Evolutionary conservation across 306 rosid genomes (phyloP).

Genomic region (Alnus glutinosa): DNA sequence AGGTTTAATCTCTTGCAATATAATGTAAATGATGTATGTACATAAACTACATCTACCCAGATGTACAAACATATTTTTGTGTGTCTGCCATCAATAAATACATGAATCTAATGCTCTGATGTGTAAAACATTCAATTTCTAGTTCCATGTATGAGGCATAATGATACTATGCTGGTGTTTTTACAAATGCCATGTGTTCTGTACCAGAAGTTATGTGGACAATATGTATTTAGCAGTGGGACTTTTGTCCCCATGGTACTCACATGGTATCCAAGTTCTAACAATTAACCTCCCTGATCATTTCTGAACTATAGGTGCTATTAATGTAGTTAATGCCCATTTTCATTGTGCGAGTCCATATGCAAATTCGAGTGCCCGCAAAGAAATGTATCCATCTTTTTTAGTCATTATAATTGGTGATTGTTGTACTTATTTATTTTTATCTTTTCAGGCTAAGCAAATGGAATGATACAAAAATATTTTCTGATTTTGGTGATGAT

Average conservation of each 20-base stretch:
- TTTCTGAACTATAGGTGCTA: too few species aligned
- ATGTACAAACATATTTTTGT: background rate
- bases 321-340: too few species aligned
- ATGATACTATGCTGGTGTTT: too few species aligned
- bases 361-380: background rate
- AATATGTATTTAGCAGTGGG: too few species aligned
- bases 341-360: too few species aligned
- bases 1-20: constrained; percentile 41
- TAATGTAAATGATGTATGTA: constrained; percentile 9
- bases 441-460: constrained; percentile 60
- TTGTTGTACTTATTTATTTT: background rate
- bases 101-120: background rate
- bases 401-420: background rate
- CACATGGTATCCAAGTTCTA: too few species aligned
- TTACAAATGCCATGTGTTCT: too few species aligned
- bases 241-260: too few species aligned
- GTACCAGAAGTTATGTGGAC: too few species aligned
- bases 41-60: background rate
- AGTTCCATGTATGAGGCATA: too few species aligned
- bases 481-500: constrained; percentile 72
- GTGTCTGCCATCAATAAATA: background rate
- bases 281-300: too few species aligned
- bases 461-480: constrained; percentile 80
- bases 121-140: too few species aligned
- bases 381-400: background rate